Conservation (phyloP, 371 early-diverging fungal species). For the Rhizomucor miehei region DNA sequence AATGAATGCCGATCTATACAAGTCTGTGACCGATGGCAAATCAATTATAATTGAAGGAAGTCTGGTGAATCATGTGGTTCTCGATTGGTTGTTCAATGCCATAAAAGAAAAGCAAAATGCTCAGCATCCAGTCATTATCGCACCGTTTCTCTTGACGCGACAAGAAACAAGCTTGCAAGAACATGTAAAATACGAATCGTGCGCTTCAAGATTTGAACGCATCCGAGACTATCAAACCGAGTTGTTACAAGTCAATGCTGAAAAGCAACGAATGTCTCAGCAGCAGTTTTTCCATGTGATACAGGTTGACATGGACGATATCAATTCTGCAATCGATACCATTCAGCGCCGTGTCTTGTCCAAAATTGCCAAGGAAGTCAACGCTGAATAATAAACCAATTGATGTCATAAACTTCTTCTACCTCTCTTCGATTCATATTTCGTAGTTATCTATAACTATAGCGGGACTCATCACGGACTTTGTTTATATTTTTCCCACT, state of each 20-base stretch:
- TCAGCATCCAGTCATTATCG: conserved; percentile 16
- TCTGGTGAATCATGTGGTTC: conserved; percentile 24
- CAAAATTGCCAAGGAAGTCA: conserved; percentile 19
- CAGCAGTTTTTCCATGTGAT: conserved; percentile 14
- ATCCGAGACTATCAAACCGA: conserved; percentile 15
- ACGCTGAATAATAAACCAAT: conserved; percentile 1
- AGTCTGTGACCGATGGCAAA: conserved; percentile 35
- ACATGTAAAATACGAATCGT: conserved; percentile 5
- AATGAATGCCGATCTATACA: conserved; percentile 30
- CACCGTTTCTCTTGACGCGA: conserved; percentile 21
- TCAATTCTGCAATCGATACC: conserved; percentile 19
- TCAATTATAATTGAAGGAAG: conserved; percentile 42
- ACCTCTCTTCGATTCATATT: too few species aligned
- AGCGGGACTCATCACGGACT: too few species aligned
- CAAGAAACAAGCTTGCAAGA: conserved; percentile 8
- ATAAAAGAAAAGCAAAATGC: conserved; percentile 5
- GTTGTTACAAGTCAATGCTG: conserved; percentile 8
- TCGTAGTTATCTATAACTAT: too few species aligned
- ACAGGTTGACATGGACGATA: conserved; percentile 16
- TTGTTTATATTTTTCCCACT: too few species aligned
- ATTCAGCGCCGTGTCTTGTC: conserved; percentile 22
- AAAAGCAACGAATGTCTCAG: neutral
- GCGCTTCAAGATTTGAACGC: conserved; percentile 7
- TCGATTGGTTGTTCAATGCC: conserved; percentile 17
- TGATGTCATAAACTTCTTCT: too few species aligned